These are phyloP conservation scores for Achaetomiella virescens DNA, from an alignment of 495 filamentous ascomycete genomes.

Conservation along the genomic window DNA sequence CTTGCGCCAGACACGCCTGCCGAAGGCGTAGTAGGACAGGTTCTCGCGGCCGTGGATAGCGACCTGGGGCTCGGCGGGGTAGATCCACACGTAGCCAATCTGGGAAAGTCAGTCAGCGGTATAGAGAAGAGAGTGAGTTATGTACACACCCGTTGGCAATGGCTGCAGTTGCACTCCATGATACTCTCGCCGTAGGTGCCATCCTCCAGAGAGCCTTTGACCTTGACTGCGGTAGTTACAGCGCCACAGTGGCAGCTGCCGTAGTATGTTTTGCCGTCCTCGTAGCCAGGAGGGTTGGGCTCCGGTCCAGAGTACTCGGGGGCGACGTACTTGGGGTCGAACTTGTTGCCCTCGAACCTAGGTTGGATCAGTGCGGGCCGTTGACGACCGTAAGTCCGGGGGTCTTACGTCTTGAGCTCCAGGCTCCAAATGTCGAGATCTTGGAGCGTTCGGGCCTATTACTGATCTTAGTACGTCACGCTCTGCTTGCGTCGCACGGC, in stretches of 20 bases:
- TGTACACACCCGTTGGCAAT: constrained; percentile 35
- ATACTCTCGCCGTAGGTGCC: constrained; percentile 20
- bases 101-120: background rate
- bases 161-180: constrained; percentile 42
- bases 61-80: constrained; percentile 28
- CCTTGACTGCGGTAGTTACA: constrained; percentile 36
- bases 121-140: background rate
- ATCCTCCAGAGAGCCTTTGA: constrained; percentile 28
- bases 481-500: background rate
- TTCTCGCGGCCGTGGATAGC: constrained; percentile 30
- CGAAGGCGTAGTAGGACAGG: constrained; percentile 32
- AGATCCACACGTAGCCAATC: constrained; percentile 32
- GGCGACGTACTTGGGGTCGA: constrained; percentile 25
- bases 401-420: constrained; percentile 24
- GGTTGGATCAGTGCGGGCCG: background rate
- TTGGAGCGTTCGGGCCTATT: constrained; percentile 29
- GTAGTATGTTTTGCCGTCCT: constrained; percentile 36
- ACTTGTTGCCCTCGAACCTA: constrained; percentile 34
- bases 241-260: constrained; percentile 51
- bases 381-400: background rate
- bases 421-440: constrained; percentile 33
- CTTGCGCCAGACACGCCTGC: constrained; percentile 22
- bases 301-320: constrained; percentile 34
- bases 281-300: constrained; percentile 29
- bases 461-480: background rate